Percentiles rank a stretch among this genome's conserved stretches.
phyloP scores from a whole-genome alignment of 1,284 basidiomycete genomes.

The Moesziomyces parantarcticus region DNA sequence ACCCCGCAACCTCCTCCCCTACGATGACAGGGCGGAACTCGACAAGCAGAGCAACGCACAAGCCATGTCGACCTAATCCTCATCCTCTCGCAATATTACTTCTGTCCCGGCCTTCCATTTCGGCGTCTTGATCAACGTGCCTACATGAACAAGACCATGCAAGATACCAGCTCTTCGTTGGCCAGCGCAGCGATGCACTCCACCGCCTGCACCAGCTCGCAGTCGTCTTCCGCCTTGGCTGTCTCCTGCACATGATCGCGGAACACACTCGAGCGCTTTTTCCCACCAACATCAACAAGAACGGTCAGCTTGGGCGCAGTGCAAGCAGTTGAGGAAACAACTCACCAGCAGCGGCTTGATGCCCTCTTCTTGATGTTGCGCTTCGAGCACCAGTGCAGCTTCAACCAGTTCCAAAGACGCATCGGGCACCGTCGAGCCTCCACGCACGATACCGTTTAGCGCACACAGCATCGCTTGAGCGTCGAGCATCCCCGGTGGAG shows the following conservation, averaged over 20 bases:
- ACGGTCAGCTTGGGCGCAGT: background rate
- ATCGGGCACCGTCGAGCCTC: background rate
- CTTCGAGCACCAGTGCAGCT: constrained; percentile 22
- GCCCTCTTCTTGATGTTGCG: constrained; percentile 21
- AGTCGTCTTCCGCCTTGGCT: constrained; percentile 1
- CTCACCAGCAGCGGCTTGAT: constrained; percentile 35
- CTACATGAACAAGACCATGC: constrained; percentile 36
- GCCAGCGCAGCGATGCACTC: constrained; percentile 37
- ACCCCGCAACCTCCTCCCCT: background rate
- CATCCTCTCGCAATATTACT: background rate
- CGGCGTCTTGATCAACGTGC: background rate
- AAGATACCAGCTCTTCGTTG: constrained; percentile 16
- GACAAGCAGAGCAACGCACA: constrained; percentile 50
- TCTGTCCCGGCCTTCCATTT: background rate
- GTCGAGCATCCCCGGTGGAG: constrained; percentile 67
- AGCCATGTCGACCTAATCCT: constrained; percentile 51
- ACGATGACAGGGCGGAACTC: constrained; percentile 49
- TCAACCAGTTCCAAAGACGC: constrained; percentile 14
- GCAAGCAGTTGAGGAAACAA: background rate
- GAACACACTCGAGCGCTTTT: constrained; percentile 18
- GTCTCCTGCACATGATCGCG: constrained; percentile 7
- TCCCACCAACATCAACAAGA: background rate
- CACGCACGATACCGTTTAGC: constrained; percentile 6
- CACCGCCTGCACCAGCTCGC: constrained; percentile 32
- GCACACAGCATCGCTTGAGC: constrained; percentile 47